Conservation (phyloP, 768 basidiomycete species). For the Boletales sp. region DNA sequence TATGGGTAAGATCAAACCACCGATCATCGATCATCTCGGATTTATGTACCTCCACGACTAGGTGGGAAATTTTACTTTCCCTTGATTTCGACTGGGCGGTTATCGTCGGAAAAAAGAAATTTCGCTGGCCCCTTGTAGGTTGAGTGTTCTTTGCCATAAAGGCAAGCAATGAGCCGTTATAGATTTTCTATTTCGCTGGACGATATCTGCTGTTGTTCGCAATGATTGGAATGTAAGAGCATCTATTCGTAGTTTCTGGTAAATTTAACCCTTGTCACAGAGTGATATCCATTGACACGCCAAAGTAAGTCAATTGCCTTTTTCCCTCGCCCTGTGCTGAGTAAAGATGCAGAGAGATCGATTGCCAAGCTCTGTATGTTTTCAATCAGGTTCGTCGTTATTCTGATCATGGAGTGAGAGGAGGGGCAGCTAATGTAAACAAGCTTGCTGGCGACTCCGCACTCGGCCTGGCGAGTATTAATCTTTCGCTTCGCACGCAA, state of each 20-base stretch:
- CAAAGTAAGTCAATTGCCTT: constrained; percentile 11
- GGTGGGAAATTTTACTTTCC: constrained; percentile 44
- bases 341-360: constrained; percentile 28
- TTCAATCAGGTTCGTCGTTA: constrained; percentile 40
- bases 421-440: not conserved
- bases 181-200: constrained; percentile 45
- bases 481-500: constrained; percentile 44
- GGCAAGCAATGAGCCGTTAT: constrained; percentile 5
- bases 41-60: constrained; percentile 6
- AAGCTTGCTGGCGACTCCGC: constrained; percentile 43
- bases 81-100: constrained; percentile 41
- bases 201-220: constrained; percentile 44
- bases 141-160: not conserved
- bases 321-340: not conserved
- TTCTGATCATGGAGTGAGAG: not conserved
- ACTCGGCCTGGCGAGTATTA: constrained; percentile 44
- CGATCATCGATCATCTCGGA: too few relatives aligned
- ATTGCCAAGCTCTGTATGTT: constrained; percentile 46
- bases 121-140: constrained; percentile 48
- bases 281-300: constrained; percentile 36
- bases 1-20: constrained; percentile 37
- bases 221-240: constrained; percentile 44
- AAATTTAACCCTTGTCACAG: constrained; percentile 7
- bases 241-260: not conserved
- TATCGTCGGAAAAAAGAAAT: constrained; percentile 38